Percentiles rank a stretch among this genome's conserved stretches.
Evolutionary conservation across 805 yeast species (phyloP).

Genomic region (Lipomyces orientalis): DNA sequence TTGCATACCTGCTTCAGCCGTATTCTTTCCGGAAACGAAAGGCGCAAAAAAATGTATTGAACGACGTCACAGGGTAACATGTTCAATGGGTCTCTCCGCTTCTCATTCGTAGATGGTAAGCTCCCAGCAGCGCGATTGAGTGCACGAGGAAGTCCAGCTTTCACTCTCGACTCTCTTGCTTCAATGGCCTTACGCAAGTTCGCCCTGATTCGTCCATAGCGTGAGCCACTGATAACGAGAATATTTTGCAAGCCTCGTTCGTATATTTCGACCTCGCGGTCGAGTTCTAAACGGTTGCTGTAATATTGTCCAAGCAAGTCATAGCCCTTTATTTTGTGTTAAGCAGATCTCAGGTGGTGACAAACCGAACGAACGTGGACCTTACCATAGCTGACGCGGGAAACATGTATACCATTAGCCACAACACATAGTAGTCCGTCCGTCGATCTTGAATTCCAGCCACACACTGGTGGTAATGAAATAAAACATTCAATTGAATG

Average conservation of each 20-base stretch:
- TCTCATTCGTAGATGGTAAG: not conserved
- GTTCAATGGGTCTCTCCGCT: not conserved
- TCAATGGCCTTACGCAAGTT: not conserved
- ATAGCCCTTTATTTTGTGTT: not conserved
- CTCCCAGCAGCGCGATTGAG: not conserved
- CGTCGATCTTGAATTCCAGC: slow-evolving; percentile 3
- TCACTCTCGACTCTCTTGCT: not conserved
- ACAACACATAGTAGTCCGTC: not conserved
- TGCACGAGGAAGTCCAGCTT: not conserved
- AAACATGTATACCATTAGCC: slow-evolving; percentile 18
- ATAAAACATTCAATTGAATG: slow-evolving; percentile 5
- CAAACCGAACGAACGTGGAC: not conserved
- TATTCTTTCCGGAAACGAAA: slow-evolving; percentile 13
- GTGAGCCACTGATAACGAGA: not conserved
- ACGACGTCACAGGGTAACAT: slow-evolving; percentile 9
- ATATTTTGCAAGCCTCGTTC: not conserved
- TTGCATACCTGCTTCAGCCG: slow-evolving; percentile 10
- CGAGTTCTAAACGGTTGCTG: not conserved
- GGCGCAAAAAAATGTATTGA: not conserved
- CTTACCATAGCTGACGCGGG: slow-evolving; percentile 1
- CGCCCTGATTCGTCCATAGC: not conserved
- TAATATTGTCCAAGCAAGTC: slow-evolving; percentile 2
- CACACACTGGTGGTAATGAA: slow-evolving; percentile 11
- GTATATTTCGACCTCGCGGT: not conserved
- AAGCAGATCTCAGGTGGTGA: not conserved